Base-by-base conservation (phyloP, 1,284 basidiomycete species). In the Bondarzewia mesenterica region DNA sequence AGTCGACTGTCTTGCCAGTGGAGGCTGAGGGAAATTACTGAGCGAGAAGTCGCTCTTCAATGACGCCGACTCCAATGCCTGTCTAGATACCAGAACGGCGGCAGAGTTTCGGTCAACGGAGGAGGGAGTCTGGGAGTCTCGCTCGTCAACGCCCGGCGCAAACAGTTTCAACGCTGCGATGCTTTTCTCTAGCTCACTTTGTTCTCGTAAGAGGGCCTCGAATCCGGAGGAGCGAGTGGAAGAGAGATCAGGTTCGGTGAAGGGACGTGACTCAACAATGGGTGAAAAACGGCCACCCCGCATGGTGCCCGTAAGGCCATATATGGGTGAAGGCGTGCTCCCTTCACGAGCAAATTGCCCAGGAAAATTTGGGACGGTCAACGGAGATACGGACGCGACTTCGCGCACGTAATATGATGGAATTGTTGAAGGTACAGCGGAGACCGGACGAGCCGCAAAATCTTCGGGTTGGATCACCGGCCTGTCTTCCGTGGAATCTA, bases 11-110 rank as follows among this genome's bases (percentile, higher is more conserved):
- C 55, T 55, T 50, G 59, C 60, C 50, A 62, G 60, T 18, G 86
- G 85, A 25, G 85, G 85, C 35, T 73, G 64, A 4, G 84, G 84
- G 63, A 88, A 87, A 44, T 72, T 71, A 56, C 82, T 85, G 46
- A 88, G 65, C 7, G 85, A 85, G 55, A 88, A 77, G 22, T 81
- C 80, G 58, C 80, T 82, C 44, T 63, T 67, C 41, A 65, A 60
- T 4, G 75, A 75, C 35, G 62, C 58, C 4, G 69, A 70, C 32
- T 50, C 49, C 29, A 32, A 38, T 3, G 20, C 44, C 35, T 48
- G 42, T 44, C 26, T 46, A 21, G 46, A 44, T 12, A 20, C 38
- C 6, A 22, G 35, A 16, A 21, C 29, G 14, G 21, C 35, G 15
- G 45, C 25, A n/a, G 52, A 50, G 21, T 53, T 52, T 20, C 18